Evolutionary conservation across 2,329 filamentous ascomycete species (phyloP), one percentile per base, ranked within the genome.

Genomic region (Sporothrix protearum): DNA sequence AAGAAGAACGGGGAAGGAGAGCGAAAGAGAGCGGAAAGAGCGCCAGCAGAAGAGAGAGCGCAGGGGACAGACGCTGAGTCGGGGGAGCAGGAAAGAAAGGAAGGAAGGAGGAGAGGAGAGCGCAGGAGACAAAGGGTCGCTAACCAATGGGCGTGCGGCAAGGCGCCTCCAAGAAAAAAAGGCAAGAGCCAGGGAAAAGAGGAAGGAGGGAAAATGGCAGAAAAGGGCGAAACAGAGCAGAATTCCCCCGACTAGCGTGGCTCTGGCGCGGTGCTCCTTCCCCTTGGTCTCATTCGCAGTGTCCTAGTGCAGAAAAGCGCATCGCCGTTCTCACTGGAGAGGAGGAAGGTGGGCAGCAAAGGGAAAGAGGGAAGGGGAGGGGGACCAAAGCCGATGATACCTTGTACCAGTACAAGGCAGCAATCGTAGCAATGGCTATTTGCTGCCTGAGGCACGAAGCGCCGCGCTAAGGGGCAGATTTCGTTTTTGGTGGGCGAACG

Each of bases 211-310:
- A 51, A 67, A 67, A 49, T 36, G 63, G 63, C 45, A 67, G 63
- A 70, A 67, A 72, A 53, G 39, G 39, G 42, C 36, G 22, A 71
- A 73, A 61, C 67, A 49, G 30, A 33, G 19, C 42, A 71, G 39
- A 72, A 70, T 67, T 55, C 39, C 70, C 25, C 63, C 55, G 72
- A 47, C 66, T 73, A 74, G 73, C 73, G 73, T 70, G 57, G 73
- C 68, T 73, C 72, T 67, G 72, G 73, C 73, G 71, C 69, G 71
- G 67, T 71, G 73, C 71, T 69, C 71, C 63, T 72, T 57, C 70
- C 70, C 70, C 70, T 63, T 69, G 71, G 63, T 61, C 63, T 51
- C 59, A 53, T 33, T 70, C 45, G 69, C 55, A 70, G 63, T 8
- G n/a, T 67, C 42, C 16, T 64, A 70, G 69, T 63, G 45, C 69